These are phyloP conservation scores for Citrus medica DNA, from an alignment of 345 rosid species.

Conservation along the genomic window DNA sequence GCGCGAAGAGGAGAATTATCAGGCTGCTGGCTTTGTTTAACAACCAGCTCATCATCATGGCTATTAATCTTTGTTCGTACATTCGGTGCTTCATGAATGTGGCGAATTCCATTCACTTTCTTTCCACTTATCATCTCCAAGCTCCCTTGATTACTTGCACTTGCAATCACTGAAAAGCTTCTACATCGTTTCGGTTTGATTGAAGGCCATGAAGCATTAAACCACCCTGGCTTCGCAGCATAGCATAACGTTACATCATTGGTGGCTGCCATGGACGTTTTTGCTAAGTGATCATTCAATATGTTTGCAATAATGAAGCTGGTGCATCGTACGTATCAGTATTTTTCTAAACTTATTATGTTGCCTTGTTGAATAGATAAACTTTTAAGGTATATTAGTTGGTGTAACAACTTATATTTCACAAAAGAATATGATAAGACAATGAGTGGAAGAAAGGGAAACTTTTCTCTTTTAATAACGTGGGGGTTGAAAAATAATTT, in stretches of 20 bases:
- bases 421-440: not conserved
- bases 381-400: slow-evolving; percentile 6
- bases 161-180: slow-evolving; percentile 4
- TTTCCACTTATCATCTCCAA: slow-evolving; percentile 26
- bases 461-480: not conserved
- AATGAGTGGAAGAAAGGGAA: not conserved
- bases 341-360: not conserved
- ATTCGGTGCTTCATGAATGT: slow-evolving; percentile 6
- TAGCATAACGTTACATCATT: not conserved
- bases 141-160: slow-evolving; percentile 7
- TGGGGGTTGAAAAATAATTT: not conserved
- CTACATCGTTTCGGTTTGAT: not conserved
- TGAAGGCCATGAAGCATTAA: not conserved
- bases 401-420: slow-evolving; percentile 21
- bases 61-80: not conserved
- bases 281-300: not conserved
- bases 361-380: not conserved
- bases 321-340: not conserved
- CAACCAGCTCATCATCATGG: not conserved
- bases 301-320: not conserved
- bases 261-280: slow-evolving; percentile 26
- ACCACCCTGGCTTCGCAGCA: slow-evolving; percentile 9
- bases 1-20: slow-evolving; percentile 22
- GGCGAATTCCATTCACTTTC: slow-evolving; percentile 23
- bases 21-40: not conserved